Conservation (phyloP, 2,329 filamentous ascomycete genomes). For the Thermomyces lanuginosus region DNA sequence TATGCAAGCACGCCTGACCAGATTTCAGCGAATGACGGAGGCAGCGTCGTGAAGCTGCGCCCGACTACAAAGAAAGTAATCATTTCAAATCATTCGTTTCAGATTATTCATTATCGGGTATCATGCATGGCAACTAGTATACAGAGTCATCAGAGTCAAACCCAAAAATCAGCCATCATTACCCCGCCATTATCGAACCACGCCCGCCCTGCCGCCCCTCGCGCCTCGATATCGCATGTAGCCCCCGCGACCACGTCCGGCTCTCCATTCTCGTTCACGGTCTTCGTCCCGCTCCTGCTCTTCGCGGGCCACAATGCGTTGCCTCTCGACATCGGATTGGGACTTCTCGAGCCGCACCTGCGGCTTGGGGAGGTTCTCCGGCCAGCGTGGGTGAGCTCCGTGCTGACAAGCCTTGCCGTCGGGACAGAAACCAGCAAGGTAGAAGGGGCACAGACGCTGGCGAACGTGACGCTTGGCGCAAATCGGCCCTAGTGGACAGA, state of each 20-base stretch:
- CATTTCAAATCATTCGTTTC: too few species aligned
- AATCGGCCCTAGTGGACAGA: slow-evolving; percentile 74
- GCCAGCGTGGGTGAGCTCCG: slow-evolving; percentile 70
- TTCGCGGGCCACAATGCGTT: slow-evolving; percentile 39
- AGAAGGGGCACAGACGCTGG: slow-evolving; percentile 64
- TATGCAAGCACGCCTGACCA: too few species aligned
- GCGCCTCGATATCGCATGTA: slow-evolving; percentile 32
- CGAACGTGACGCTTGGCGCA: slow-evolving; percentile 84
- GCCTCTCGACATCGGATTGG: slow-evolving; percentile 49
- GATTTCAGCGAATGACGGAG: too few species aligned
- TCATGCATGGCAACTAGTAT: too few species aligned
- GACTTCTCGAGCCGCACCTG: slow-evolving; percentile 53
- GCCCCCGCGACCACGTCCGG: slow-evolving; percentile 36
- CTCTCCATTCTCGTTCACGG: slow-evolving; percentile 37
- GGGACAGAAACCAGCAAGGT: slow-evolving; percentile 87
- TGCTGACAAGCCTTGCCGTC: slow-evolving; percentile 60
- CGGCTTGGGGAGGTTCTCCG: slow-evolving; percentile 45
- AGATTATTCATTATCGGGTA: too few species aligned
- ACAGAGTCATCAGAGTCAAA: too few species aligned
- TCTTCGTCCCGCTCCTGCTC: slow-evolving; percentile 42
- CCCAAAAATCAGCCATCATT: too few species aligned
- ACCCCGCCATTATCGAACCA: not conserved
- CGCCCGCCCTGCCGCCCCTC: slow-evolving; percentile 17
- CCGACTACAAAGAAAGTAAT: too few species aligned
- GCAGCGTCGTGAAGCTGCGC: too few species aligned